Base-by-base conservation (phyloP, 257 asterid genomes). In the Echium plantagineum region DNA sequence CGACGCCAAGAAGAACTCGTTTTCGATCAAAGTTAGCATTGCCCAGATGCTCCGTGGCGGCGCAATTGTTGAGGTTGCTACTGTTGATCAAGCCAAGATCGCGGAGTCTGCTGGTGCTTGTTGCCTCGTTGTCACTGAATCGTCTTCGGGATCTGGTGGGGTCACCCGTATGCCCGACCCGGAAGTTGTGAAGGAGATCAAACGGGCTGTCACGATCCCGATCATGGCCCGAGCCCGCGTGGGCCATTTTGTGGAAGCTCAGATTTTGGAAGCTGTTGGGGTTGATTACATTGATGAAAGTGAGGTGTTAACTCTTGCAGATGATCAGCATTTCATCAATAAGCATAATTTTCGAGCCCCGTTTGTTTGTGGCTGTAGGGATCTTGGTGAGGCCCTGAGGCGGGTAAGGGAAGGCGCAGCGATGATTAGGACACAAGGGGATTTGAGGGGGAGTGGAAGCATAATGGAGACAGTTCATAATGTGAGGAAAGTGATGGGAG, bases 11-110 rank as follows among this genome's bases (percentile, higher is more conserved):
- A 85, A 87, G 68, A 82, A 71, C 47, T 63, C 87, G 0, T 82
- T 89, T 75, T 75, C 94, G 26, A 73, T 82, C 73, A 89, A 89
- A 60, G 89, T 84, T 13, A 89, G 82, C 47, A 74, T 82, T 38
- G 91, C 89, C 15, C 94, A 82, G 66, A 73, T 80, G 82, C 95
- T 89, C 62, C 94, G 95, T 48, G 95, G 95, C 67, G 97, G 97
- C 42, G 89, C 81, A 30, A 75, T 80, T 58, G 85, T 85, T 52
- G 91, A 84, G 67, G 94, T 89, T 69, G 58, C 70, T 47, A 68
- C 38, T 30, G 71, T 77, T n/a, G 80, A 82, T 56, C 95, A 89
- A 66, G 95, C 97, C 3, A 84, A 78, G 72, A 89, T 73, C 73
- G 94, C 94, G 0, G 97, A 89, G 61, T 81, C 88, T 9, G 89